phyloP scores from a whole-genome alignment of 768 basidiomycete species.

The Suillus lakei region DNA sequence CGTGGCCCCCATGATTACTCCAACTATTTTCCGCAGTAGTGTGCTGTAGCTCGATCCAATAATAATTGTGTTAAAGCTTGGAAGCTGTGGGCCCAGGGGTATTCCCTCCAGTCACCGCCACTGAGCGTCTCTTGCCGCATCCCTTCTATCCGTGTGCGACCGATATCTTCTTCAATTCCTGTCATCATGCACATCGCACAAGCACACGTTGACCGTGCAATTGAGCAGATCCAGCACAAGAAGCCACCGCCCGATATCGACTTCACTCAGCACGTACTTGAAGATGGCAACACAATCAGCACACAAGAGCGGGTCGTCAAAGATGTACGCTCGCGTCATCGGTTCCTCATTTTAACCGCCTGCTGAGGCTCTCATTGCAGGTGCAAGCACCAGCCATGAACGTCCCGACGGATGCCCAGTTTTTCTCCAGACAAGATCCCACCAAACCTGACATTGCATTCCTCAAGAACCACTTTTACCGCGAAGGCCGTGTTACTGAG shows the following conservation, averaged over 20 bases:
- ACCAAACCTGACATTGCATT: conserved; percentile 95
- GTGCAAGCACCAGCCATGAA: conserved; percentile 98
- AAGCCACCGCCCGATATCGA: conserved; percentile 69
- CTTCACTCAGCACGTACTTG: conserved; percentile 90
- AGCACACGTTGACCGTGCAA: conserved; percentile 40
- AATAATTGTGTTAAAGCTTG: conserved; percentile 5
- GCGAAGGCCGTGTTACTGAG: conserved; percentile 92
- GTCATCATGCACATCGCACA: conserved; percentile 37
- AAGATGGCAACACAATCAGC: conserved; percentile 89
- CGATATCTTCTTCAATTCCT: conserved; percentile 11
- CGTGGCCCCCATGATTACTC: not conserved
- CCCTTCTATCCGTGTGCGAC: conserved; percentile 7
- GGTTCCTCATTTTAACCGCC: conserved; percentile 14
- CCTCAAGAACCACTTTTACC: conserved; percentile 98
- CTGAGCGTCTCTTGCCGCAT: conserved; percentile 13
- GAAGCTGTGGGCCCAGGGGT: conserved; percentile 11
- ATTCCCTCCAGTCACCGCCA: conserved; percentile 10
- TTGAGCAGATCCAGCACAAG: conserved; percentile 45
- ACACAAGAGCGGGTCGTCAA: conserved; percentile 97
- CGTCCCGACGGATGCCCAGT: conserved; percentile 91
- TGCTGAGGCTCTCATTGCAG: conserved; percentile 42
- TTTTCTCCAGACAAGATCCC: conserved; percentile 84
- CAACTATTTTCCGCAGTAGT: conserved; percentile 4
- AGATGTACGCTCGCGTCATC: conserved; percentile 63
- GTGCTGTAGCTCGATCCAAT: conserved; percentile 1